phyloP scores from a whole-genome alignment of 1,284 basidiomycete species.

The Moesziomyces parantarcticus region DNA sequence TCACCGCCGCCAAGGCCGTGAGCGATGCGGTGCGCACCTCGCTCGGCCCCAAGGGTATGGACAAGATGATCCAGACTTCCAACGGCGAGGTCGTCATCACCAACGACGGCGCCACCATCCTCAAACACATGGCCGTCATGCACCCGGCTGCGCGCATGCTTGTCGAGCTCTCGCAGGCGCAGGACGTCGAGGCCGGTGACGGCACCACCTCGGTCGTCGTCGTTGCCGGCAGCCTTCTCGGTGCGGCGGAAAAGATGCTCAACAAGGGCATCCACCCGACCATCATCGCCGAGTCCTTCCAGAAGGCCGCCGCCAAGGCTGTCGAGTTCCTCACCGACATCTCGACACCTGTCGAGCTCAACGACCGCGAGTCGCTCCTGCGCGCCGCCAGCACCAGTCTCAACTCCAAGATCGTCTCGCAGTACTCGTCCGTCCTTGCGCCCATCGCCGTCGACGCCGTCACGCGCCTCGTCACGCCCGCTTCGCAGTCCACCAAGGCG shows the following conservation, averaged over 20 bases:
- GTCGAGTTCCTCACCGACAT: slow-evolving; percentile 95
- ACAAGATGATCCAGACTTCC: slow-evolving; percentile 99
- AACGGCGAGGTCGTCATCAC: slow-evolving; percentile 98
- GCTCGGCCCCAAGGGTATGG: slow-evolving; percentile 97
- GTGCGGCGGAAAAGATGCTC: slow-evolving; percentile 96
- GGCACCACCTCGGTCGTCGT: slow-evolving; percentile 99
- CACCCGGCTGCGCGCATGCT: slow-evolving; percentile 98
- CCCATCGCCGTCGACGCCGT: slow-evolving; percentile 98
- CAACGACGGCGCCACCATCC: slow-evolving; percentile 98
- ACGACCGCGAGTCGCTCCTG: slow-evolving; percentile 85
- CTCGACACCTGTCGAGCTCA: slow-evolving; percentile 90
- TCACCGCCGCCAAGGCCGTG: slow-evolving; percentile 77
- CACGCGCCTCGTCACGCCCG: slow-evolving; percentile 56
- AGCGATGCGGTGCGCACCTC: slow-evolving; percentile 97
- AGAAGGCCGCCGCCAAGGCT: slow-evolving; percentile 88
- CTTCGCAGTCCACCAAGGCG: slow-evolving; percentile 66
- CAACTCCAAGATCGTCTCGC: slow-evolving; percentile 99
- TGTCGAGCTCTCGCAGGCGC: slow-evolving; percentile 95
- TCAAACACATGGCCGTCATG: slow-evolving; percentile 95
- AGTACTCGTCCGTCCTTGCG: slow-evolving; percentile 96
- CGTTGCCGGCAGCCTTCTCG: slow-evolving; percentile 89
- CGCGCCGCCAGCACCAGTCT: slow-evolving; percentile 94
- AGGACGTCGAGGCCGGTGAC: slow-evolving; percentile 98
- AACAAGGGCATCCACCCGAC: slow-evolving; percentile 95
- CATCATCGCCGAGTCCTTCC: slow-evolving; percentile 94